Base-by-base conservation (phyloP, 129 eudicot genomes). In the Tanacetum coccineum region DNA sequence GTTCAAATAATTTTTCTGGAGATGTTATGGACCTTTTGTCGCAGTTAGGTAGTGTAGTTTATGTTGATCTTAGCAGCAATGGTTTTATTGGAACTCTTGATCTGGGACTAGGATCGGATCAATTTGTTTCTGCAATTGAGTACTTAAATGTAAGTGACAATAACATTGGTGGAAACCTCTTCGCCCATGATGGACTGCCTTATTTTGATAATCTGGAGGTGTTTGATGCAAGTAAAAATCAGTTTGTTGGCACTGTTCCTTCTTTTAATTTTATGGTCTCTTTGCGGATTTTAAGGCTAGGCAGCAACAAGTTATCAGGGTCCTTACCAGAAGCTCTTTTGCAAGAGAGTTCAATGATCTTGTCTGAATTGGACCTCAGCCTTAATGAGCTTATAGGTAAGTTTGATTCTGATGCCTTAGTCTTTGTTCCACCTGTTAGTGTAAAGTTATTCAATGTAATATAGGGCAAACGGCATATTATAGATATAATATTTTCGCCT, bases 151-250 rank as follows among this genome's bases (percentile, higher is more conserved):
- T 90, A 19, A 86, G 97, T 81, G 74, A 78, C 64, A 90, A 90
- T 66, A 68, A 79, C 47, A 60, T 90, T 82, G 71, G 64, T 19
- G 97, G 91, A 14, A 79, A 84, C 65, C 87, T 86, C 4, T 90
- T 90, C 22, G 69, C 91, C 59, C 97, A 90, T 74, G 97, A 90
- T 84, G 95, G 97, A 46, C 74, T 86, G 78, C 95, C 97, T 7
- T 90, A 74, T 51, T 90, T 90, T 68, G 97, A 90, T 76, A 86
- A 59, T 68, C 80, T 90, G 53, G 88, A 90, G 83, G 83, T 72
- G 59, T 86, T 90, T 73, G 97, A 90, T 82, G 95, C 95, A 22
- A 84, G 88, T 74, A 39, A 80, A 64, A 90, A 90, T 74, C 83
- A 63, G 59, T 63, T 90, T 62, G 72, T 74, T 64, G 97, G 97